Conservation (phyloP, 2,329 filamentous ascomycete genomes). For the Scopulariopsis brevicaulis region DNA sequence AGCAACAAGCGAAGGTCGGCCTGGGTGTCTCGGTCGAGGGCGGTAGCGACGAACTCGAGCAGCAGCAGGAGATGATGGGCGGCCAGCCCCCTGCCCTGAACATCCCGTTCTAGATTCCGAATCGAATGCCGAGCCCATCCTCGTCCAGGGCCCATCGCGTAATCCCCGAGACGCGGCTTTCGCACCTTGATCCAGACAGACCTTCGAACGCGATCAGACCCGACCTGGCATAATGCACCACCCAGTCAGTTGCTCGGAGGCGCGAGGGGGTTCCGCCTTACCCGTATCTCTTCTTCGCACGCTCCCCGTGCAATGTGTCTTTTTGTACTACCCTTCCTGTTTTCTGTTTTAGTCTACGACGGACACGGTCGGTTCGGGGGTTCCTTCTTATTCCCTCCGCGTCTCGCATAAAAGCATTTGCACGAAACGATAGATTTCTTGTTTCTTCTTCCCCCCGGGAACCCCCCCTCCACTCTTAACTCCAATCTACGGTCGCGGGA, state of each 20-base stretch:
- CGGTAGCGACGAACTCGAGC: slow-evolving; percentile 73
- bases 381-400: background rate
- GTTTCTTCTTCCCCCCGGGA: background rate
- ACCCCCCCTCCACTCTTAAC: background rate
- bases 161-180: background rate
- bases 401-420: background rate
- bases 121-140: background rate
- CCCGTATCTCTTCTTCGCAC: background rate
- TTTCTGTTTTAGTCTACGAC: background rate
- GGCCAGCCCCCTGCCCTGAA: slow-evolving; percentile 37
- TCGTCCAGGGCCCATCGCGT: background rate
- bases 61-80: slow-evolving; percentile 60
- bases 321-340: background rate
- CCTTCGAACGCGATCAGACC: background rate
- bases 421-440: background rate
- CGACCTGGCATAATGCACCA: background rate
- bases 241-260: background rate
- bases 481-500: background rate
- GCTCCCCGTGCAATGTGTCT: background rate
- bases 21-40: slow-evolving; percentile 88
- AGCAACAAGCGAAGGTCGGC: slow-evolving; percentile 94
- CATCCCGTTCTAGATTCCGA: slow-evolving; percentile 51
- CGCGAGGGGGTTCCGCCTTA: background rate
- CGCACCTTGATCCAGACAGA: background rate
- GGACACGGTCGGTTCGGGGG: background rate